Evolutionary conservation across 768 basidiomycete species (phyloP).

Genomic region (Pleurotus cornucopiae): DNA sequence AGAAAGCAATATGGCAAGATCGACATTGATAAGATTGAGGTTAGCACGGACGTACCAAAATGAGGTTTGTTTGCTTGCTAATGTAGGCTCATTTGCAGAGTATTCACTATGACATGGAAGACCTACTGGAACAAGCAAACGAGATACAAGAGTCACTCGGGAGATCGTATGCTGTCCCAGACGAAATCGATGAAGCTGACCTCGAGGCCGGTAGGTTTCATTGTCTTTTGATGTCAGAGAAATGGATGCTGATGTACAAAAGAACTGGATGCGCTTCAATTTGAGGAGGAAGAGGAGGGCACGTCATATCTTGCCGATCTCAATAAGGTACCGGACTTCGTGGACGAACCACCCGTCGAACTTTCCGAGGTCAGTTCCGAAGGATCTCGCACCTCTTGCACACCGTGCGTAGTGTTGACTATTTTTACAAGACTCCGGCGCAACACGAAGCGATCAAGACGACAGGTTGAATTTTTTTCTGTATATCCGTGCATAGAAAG

Average conservation of each 20-base stretch:
- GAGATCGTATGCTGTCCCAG: constrained; percentile 92
- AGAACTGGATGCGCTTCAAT: constrained; percentile 93
- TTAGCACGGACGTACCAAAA: constrained; percentile 26
- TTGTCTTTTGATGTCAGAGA: too few species aligned
- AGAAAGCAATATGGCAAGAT: constrained; percentile 96
- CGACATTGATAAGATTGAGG: constrained; percentile 98
- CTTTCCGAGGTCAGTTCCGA: constrained; percentile 45
- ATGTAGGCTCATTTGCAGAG: constrained; percentile 39
- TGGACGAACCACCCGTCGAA: constrained; percentile 84
- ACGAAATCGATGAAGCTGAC: constrained; percentile 97
- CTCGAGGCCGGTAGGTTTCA: constrained; percentile 79
- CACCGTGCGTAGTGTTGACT: background rate
- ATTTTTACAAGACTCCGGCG: constrained; percentile 30
- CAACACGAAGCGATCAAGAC: constrained; percentile 54
- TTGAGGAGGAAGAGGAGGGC: constrained; percentile 90
- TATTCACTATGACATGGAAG: constrained; percentile 98
- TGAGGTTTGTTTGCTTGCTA: too few species aligned
- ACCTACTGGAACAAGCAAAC: constrained; percentile 92
- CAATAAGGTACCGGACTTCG: constrained; percentile 86
- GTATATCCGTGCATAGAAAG: background rate
- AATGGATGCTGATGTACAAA: background rate
- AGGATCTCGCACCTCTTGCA: background rate
- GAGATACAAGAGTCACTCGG: constrained; percentile 95
- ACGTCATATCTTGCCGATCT: constrained; percentile 85
- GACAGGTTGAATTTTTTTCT: constrained; percentile 29